Base-by-base conservation (phyloP, 495 filamentous ascomycete species). In the Haplographium delicatum region DNA sequence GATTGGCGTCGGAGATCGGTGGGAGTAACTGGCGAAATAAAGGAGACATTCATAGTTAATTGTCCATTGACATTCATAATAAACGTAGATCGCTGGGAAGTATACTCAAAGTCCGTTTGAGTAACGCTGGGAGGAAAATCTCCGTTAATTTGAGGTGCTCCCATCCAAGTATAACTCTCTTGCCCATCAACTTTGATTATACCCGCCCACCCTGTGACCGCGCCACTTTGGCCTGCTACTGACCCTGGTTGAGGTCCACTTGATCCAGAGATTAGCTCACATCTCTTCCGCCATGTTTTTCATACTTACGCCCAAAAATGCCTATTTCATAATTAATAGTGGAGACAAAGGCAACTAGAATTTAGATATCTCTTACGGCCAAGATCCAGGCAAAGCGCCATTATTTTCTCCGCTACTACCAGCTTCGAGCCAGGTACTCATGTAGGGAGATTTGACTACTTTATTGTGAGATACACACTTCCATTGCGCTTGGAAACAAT, bases 1-100 rank as follows among this genome's bases (percentile, higher is more conserved):
- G 88, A 86, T 68, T 97, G 91, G 37, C 89, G 80, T 51, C 83
- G 73, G 53, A 90, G 83, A 54, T 93, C 95, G 8, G 84, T 83
- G 1, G 90, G 86, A 10, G 88, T 95, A 35, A 97, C 85, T 0
- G 91, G 91, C 3, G 88, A 90, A 26, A 95, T 69, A 62, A 96
- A 96, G 0, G 86, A 89, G 18, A 95, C 72, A 3, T 79, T 82
- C 64, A 97, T 70, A 51, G 84, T 75, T 23, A 85, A 70, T 39
- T 80, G 72, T 2, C 77, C 70, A 18, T 65, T 78, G 18, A 95
- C 82, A 24, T 73, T 73, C 68, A 95, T 91, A 31, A 83, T 87
- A 53, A 97, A 83, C 49, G 88, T 91, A 37, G 89, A 95, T 10
- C 83, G 83, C 1, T 87, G 89, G 30, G 91, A 86, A 57, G 95